These are phyloP conservation scores for Hypsizygus ulmarius DNA, from an alignment of 1,284 basidiomycete genomes.

Conservation along the genomic window DNA sequence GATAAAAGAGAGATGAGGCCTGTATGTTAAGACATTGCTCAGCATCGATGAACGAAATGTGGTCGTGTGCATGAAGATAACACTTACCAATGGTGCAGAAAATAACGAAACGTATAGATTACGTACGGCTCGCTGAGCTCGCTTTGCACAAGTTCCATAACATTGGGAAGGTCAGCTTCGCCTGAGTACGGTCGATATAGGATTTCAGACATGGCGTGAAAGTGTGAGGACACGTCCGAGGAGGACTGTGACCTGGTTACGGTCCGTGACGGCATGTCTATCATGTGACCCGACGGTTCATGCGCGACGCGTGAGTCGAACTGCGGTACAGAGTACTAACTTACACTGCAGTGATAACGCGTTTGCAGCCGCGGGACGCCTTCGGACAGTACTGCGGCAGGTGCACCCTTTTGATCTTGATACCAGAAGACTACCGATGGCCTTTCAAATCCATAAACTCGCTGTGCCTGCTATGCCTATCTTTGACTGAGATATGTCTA, in stretches of 20 bases:
- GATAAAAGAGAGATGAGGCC: conserved; percentile 93
- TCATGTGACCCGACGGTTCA: conserved; percentile 10
- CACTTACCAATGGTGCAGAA: conserved; percentile 87
- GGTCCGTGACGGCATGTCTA: neutral
- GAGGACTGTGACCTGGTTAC: conserved; percentile 11
- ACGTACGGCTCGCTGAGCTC: conserved; percentile 96
- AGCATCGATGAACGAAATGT: conserved; percentile 13
- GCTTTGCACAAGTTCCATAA: conserved; percentile 86
- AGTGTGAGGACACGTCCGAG: conserved; percentile 2
- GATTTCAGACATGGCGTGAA: conserved; percentile 49
- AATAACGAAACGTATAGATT: conserved; percentile 91
- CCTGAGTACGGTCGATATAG: conserved; percentile 71
- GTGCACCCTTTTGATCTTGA: too few relatives aligned
- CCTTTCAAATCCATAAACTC: too few relatives aligned
- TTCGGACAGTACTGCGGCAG: too few relatives aligned
- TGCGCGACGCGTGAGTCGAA: neutral
- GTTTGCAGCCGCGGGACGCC: too few relatives aligned
- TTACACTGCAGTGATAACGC: too few relatives aligned
- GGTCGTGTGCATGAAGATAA: conserved; percentile 15
- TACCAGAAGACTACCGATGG: too few relatives aligned
- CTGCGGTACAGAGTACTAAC: too few relatives aligned
- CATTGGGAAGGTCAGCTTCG: conserved; percentile 75
- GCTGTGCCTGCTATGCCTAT: too few relatives aligned
- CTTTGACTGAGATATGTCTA: too few relatives aligned
- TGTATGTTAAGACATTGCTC: conserved; percentile 31